A percentile compares a stretch with the other conserved stretches of the same genome.
phyloP scores from a whole-genome alignment of 306 rosid genomes.

The Cicer pinnatifidum region DNA sequence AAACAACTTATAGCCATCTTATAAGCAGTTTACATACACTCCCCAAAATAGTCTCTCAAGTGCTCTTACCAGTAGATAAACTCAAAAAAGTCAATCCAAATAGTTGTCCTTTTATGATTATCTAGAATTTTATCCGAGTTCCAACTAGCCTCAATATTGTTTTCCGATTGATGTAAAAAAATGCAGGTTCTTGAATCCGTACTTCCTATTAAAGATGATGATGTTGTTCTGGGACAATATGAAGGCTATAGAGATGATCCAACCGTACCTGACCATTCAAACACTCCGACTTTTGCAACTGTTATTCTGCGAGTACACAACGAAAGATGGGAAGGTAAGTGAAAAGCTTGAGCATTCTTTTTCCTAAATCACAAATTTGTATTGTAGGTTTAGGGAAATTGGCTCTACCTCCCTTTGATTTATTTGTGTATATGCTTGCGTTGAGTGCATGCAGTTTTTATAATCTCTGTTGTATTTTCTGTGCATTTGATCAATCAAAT shows the following conservation, averaged over 20 bases:
- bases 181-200: conserved; percentile 92
- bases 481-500: conserved; percentile 34
- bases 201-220: conserved; percentile 80
- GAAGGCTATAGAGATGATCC: conserved; percentile 94
- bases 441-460: not conserved
- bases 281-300: conserved; percentile 95
- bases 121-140: not conserved
- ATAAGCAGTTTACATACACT: too few species aligned
- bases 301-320: conserved; percentile 82
- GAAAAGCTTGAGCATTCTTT: conserved; percentile 32
- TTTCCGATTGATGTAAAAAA: conserved; percentile 40
- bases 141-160: conserved; percentile 15
- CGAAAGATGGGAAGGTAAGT: conserved; percentile 97
- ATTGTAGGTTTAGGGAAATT: conserved; percentile 3
- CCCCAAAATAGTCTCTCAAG: too few species aligned
- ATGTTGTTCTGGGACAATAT: conserved; percentile 93
- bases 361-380: conserved; percentile 22
- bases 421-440: not conserved
- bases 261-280: conserved; percentile 89
- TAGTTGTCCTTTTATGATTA: too few species aligned
- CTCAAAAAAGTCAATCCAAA: too few species aligned
- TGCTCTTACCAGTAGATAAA: too few species aligned
- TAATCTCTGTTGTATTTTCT: conserved; percentile 8
- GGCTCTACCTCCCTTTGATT: conserved; percentile 22
- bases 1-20: too few species aligned